Conservation (phyloP, 805 yeast genomes). For the Monosporozyma yasuniensis region DNA sequence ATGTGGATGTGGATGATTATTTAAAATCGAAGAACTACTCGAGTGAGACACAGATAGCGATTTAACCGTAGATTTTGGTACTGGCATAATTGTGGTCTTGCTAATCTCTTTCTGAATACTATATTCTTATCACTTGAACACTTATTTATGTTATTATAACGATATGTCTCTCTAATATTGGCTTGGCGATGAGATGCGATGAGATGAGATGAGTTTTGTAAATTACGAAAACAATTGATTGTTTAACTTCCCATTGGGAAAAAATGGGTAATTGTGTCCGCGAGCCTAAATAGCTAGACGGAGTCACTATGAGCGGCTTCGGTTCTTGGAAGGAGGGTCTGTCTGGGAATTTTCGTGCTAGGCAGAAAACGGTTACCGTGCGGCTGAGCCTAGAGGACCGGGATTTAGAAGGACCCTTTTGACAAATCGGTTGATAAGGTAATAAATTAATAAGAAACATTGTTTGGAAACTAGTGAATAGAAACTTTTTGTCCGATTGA, state of each 20-base stretch:
- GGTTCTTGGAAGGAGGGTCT: not conserved
- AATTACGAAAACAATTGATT: not conserved
- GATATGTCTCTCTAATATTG: too few species aligned
- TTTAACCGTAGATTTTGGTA: slow-evolving; percentile 15
- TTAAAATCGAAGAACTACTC: slow-evolving; percentile 11
- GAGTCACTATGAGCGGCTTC: not conserved
- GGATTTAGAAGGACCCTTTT: not conserved
- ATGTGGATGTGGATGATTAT: slow-evolving; percentile 19
- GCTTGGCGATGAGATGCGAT: slow-evolving; percentile 2
- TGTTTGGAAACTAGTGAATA: too few species aligned
- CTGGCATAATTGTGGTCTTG: slow-evolving; percentile 8
- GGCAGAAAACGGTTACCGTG: not conserved
- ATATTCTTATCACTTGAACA: not conserved
- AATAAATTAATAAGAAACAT: too few species aligned
- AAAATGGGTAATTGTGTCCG: not conserved
- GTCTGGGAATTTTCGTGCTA: not conserved
- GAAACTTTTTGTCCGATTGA: too few species aligned
- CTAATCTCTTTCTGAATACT: not conserved
- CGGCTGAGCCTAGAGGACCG: slow-evolving; percentile 9
- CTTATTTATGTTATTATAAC: too few species aligned
- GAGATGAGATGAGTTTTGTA: not conserved
- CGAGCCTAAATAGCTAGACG: not conserved
- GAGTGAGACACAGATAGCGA: slow-evolving; percentile 8
- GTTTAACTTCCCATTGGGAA: not conserved
- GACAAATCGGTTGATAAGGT: too few species aligned